phyloP scores from a whole-genome alignment of 805 yeast species.

The Grigorovia jiainica region DNA sequence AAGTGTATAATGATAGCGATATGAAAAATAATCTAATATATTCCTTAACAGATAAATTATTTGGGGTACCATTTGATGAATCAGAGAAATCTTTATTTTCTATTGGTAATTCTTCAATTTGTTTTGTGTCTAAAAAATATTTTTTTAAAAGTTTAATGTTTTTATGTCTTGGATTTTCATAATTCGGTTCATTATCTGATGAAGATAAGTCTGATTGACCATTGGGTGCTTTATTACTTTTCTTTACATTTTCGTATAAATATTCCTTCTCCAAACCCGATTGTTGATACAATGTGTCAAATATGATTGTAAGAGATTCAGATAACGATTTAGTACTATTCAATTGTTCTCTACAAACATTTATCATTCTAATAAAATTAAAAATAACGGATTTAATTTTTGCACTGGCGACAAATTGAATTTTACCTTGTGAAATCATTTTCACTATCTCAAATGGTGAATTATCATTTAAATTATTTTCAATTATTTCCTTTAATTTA shows the following conservation, averaged over 20 bases:
- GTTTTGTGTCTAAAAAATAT: conserved; percentile 14
- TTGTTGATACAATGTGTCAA: conserved; percentile 22
- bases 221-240: conserved; percentile 13
- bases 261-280: conserved; percentile 25
- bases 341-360: conserved; percentile 11
- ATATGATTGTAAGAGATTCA: conserved; percentile 13
- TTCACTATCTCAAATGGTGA: conserved; percentile 12
- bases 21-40: conserved; percentile 28
- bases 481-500: conserved; percentile 14
- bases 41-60: conserved; percentile 3
- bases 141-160: conserved; percentile 18
- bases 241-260: conserved; percentile 19
- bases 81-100: conserved; percentile 2
- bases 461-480: conserved; percentile 1
- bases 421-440: conserved; percentile 6
- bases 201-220: no score
- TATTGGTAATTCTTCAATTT: conserved; percentile 2
- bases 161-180: conserved; percentile 22
- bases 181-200: conserved; percentile 8
- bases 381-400: conserved; percentile 16
- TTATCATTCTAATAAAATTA: conserved; percentile 19
- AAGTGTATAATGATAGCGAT: conserved; percentile 30
- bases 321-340: conserved; percentile 4
- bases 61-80: background rate
- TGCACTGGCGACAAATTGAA: conserved; percentile 11